Evolutionary conservation across 225 moss, liverwort and hornwort genomes (phyloP), one percentile per base, ranked within the genome.

Genomic region (Bryum argenteum): DNA sequence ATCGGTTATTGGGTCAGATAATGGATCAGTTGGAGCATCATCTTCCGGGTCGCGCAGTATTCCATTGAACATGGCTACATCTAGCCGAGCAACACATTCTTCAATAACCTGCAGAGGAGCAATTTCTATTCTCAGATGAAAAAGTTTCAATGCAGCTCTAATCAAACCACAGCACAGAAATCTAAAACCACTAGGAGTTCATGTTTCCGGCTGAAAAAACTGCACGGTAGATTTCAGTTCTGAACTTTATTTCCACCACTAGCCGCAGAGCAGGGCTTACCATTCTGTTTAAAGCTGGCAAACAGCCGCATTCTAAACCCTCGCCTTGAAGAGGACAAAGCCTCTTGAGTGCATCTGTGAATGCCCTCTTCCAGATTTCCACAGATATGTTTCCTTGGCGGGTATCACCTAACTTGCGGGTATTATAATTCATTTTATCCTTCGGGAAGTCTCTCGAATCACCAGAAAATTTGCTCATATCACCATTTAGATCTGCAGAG

Each of bases 1-100:
- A 87, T 98, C 94, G 39, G 86, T 92, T 14, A 98, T 92, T 73
- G 97, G 97, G 87, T 98, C 97, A 75, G 94, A 90, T 70, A 92
- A 75, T 9, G 94, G 97, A 81, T 98, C 94, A 53, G 94, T 98
- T 17, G 97, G 92, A 50, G 89, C 79, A 79, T 92, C 94, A 76
- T 98, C 92, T 62, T 80, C 90, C 64, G 89, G 81, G 72, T 92
- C 92, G 42, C 97, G 90, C 73, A 98, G 71, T 38, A 98, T 91
- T 63, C 90, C 97, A 87, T 98, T 98, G 81, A 98, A 98, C 86
- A 98, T 92, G 15, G 97, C 94, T 41, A 98, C 94, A 72, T 98
- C 97, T 59, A 98, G 86, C 67, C 94, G 88, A 57, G 82, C 84
- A 68, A 92, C 92, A 80, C 94, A 92, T 57, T 89, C 90, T 79